Conservation (phyloP, 306 rosid species). For the Sicyos baderoa region DNA sequence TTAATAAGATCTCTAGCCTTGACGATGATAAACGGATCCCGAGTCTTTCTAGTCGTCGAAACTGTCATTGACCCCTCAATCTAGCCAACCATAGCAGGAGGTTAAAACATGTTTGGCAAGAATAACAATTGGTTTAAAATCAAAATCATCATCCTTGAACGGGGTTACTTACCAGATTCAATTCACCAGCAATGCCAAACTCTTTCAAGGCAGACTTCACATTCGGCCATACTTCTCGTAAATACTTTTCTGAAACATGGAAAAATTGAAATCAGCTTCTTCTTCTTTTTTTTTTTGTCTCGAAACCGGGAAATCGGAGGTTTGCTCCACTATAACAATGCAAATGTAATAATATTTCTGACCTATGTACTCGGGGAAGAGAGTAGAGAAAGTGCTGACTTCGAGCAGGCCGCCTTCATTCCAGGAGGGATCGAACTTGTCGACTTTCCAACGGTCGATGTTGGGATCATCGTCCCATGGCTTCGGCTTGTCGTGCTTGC, state of each 20-base stretch:
- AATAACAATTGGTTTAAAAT: not conserved
- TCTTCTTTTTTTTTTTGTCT: too few species aligned
- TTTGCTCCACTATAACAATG: too few species aligned
- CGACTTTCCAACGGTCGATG: constrained; percentile 71
- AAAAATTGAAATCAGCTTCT: too few species aligned
- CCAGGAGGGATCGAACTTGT: constrained; percentile 81
- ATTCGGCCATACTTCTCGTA: constrained; percentile 65
- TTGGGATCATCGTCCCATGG: constrained; percentile 98
- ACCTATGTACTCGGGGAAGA: constrained; percentile 40
- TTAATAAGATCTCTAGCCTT: constrained; percentile 88
- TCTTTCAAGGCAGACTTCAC: constrained; percentile 58
- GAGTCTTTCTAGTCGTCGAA: constrained; percentile 76
- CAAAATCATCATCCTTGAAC: not conserved
- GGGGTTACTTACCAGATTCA: constrained; percentile 45
- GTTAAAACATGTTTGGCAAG: not conserved
- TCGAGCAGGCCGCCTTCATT: constrained; percentile 81
- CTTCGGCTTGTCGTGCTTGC: constrained; percentile 88
- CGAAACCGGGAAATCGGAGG: too few species aligned
- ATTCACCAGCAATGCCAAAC: constrained; percentile 46
- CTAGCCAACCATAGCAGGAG: constrained; percentile 24
- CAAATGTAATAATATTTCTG: too few species aligned
- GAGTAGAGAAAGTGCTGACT: constrained; percentile 80
- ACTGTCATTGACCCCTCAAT: constrained; percentile 92
- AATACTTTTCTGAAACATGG: constrained; percentile 49
- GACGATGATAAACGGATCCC: constrained; percentile 72